Evolutionary conservation across 371 early-diverging fungal genomes (phyloP), one percentile per base, ranked within the genome.

Genomic region (Caulochytrium protostelioides): DNA sequence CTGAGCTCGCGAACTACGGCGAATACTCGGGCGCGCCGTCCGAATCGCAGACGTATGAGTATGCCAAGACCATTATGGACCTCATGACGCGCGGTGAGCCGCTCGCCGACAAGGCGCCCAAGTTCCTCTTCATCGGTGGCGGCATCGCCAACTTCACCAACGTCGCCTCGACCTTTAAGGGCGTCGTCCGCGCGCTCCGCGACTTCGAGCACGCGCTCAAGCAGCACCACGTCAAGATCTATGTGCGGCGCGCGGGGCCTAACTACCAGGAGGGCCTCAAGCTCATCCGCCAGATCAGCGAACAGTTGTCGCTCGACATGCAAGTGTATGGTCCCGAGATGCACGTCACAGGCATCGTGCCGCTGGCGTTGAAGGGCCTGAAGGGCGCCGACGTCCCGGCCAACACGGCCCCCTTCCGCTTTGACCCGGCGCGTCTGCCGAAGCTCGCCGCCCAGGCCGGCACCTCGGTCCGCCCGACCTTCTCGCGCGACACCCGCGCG

Each of bases 111-210:
- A 90, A 91, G 51, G n/a, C n/a, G n/a, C n/a, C n/a, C n/a, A 94
- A 94, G 57, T 68, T 87, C 38, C 62, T 94, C 35, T 82, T 94
- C 57, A 84, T 94, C 48, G 95, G 95, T 50, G 95, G 95, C 51
- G 95, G 95, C 57, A 94, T 94, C 49, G 95, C 95, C 60, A 94
- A 94, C 76, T 94, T 94, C 44, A 94, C 95, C 57, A 91, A 94
- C 57, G 95, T 94, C 14, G 90, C 91, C 14, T 70, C 87, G 33
- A 94, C 95, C 17, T 94, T 94, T 76, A 91, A 94, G 80, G 95
- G 95, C 43, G 81, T 94, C 51, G 79, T 87, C 43, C 83, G 83
- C 27, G 90, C 92, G 26, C 68, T 94, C 47, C 70, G 70, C 37
- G 91, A 89, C 47, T 91, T 72, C 69, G 73, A 78, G 55, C 76